Evolutionary conservation across 768 basidiomycete genomes (phyloP), one percentile per base, ranked within the genome.

Genomic region (Boletus sp.): DNA sequence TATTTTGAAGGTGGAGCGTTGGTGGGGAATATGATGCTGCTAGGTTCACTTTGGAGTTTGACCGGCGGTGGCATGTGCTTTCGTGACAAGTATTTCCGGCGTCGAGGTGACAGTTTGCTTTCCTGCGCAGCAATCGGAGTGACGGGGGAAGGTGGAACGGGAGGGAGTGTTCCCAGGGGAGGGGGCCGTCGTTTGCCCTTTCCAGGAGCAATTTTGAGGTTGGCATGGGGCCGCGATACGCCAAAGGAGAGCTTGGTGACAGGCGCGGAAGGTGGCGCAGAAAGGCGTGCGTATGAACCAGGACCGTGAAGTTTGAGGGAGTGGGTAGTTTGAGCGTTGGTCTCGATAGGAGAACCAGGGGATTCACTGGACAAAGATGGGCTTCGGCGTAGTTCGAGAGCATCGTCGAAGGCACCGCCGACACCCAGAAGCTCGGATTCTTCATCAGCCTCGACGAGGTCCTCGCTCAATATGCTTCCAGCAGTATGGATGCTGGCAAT

Each of bases 401-500:
- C 53, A 32, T 67, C 71, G 39, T 79, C 77, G 51, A 89, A 90
- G 34, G 83, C 80, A 50, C 85, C 83, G 50, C 87, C 84, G 17
- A 87, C 68, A 42, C 86, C 85, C 39, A 90, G 76, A 1, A 90
- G 72, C 54, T 84, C 85, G 45, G 81, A 72, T 65, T 92, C 88
- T 66, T 92, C 90, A 21, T 90, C 88, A 58, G 88, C 88, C 64
- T 91, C 90, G 10, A 92, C 82, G 9, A 91, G 80, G 49, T 92
- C 79, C 67, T 92, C 90, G 64, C 88, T 91, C 40, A 90, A 67
- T 39, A 87, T 72, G 66, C 90, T 92, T 61, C 80, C 80, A 37
- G 70, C 77, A 1, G 88, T 89, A 58, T 73, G 74, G 64, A 79
- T 82, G 64, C 88, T 90, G n/a, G 87, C 84, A 41, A 85, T 76